A percentile compares a stretch with the other conserved stretches of the same genome.
Evolutionary conservation across 768 basidiomycete genomes (phyloP).

Genomic region (Austroboletus eburneus): DNA sequence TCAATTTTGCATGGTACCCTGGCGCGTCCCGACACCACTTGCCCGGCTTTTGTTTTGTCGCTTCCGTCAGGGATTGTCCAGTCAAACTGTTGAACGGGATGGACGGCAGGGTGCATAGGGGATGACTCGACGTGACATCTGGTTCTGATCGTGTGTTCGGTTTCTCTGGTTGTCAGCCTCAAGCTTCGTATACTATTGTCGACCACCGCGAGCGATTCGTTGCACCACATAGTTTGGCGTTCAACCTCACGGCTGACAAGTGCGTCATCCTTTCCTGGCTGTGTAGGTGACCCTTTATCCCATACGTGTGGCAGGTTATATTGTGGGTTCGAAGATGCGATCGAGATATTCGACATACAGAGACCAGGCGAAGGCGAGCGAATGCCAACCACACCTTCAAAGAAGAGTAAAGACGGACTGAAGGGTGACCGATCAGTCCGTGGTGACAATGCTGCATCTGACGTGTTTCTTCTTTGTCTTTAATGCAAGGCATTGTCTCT

Average conservation of each 20-base stretch:
- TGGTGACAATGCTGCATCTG: neutral
- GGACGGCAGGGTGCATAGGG: conserved; percentile 64
- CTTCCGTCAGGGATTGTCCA: conserved; percentile 81
- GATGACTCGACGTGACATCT: neutral
- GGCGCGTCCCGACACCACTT: conserved; percentile 55
- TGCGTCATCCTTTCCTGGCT: conserved; percentile 23
- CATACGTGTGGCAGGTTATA: conserved; percentile 53
- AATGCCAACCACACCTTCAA: conserved; percentile 63
- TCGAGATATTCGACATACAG: conserved; percentile 79
- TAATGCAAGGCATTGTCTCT: conserved; percentile 72
- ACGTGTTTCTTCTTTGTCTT: neutral
- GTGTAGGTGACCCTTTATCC: too few species aligned
- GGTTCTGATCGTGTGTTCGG: neutral
- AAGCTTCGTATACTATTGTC: conserved; percentile 88
- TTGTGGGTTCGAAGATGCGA: conserved; percentile 82
- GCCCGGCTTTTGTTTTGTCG: conserved; percentile 75
- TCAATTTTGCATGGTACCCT: conserved; percentile 86
- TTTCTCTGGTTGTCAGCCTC: conserved; percentile 48
- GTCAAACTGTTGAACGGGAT: conserved; percentile 80
- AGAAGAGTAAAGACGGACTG: conserved; percentile 78
- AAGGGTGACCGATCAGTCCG: conserved; percentile 55
- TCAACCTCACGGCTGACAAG: conserved; percentile 67
- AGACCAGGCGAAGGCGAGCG: conserved; percentile 72
- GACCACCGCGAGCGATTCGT: conserved; percentile 92
- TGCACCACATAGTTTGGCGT: conserved; percentile 80